Conservation (phyloP, 176 grass and related monocot genomes). For the Juncus effusus region DNA sequence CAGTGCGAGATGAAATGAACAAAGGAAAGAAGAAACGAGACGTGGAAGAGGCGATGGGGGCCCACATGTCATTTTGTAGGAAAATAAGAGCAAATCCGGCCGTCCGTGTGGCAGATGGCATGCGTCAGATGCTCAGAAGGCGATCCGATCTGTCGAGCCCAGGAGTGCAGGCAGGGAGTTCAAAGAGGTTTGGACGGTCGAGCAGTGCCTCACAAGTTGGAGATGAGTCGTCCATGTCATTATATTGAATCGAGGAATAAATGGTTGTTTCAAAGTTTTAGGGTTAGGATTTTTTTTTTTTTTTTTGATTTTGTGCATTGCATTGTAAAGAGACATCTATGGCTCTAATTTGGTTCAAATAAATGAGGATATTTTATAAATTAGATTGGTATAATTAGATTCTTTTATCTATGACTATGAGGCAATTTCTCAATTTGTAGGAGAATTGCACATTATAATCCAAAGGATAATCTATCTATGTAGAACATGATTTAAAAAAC, state of each 20-base stretch:
- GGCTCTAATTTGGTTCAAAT: too few species aligned
- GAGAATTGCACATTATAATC: too few species aligned
- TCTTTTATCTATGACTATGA: too few species aligned
- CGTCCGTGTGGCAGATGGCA: slow-evolving; percentile 61
- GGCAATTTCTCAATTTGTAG: too few species aligned
- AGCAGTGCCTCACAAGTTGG: slow-evolving; percentile 41
- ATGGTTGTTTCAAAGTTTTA: slow-evolving; percentile 35
- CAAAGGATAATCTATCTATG: too few species aligned
- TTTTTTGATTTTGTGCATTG: slow-evolving; percentile 40
- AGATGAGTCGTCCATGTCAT: slow-evolving; percentile 40
- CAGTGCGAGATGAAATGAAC: slow-evolving; percentile 63
- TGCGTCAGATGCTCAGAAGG: slow-evolving; percentile 80
- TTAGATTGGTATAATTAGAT: too few species aligned
- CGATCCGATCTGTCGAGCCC: slow-evolving; percentile 55
- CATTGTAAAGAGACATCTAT: slow-evolving; percentile 32
- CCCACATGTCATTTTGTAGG: slow-evolving; percentile 86
- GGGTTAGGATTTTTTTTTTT: slow-evolving; percentile 25
- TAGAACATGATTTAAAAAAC: too few species aligned
- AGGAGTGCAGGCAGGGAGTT: background rate
- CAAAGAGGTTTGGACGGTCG: slow-evolving; percentile 44
- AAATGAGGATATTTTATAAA: too few species aligned
- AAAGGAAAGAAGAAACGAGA: slow-evolving; percentile 50
- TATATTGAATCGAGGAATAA: slow-evolving; percentile 39
- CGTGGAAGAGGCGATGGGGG: slow-evolving; percentile 68
- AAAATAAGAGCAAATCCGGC: slow-evolving; percentile 64